These are phyloP conservation scores for Mycena sp. DNA, from an alignment of 1,284 basidiomycete genomes.

Conservation along the genomic window DNA sequence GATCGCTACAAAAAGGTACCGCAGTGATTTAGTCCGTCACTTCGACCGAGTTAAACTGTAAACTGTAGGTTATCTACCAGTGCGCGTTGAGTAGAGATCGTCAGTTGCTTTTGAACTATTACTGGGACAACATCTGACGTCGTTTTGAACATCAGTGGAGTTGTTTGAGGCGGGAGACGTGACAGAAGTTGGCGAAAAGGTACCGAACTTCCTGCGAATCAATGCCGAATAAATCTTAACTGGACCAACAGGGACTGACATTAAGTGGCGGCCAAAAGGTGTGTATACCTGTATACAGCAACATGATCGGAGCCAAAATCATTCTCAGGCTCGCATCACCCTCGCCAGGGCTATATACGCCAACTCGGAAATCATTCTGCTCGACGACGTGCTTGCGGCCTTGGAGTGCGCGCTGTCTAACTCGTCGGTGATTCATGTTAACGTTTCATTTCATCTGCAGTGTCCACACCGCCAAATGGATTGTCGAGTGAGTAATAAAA, in stretches of 20 bases:
- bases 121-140: no score
- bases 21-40: neutral
- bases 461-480: constrained; percentile 71
- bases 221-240: neutral
- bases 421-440: constrained; percentile 52
- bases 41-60: neutral
- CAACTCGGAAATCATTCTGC: constrained; percentile 66
- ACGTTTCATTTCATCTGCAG: neutral
- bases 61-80: no score
- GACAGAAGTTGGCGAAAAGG: constrained; percentile 78
- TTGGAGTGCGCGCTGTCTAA: constrained; percentile 59
- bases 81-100: no score
- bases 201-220: constrained; percentile 31
- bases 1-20: constrained; percentile 67
- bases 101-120: no score
- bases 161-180: constrained; percentile 79
- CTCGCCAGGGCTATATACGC: constrained; percentile 80
- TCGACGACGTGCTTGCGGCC: constrained; percentile 63
- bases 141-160: constrained; percentile 70
- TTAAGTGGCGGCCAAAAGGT: constrained; percentile 74
- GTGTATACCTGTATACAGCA: neutral
- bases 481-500: constrained; percentile 50
- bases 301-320: constrained; percentile 54
- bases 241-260: constrained; percentile 53
- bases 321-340: constrained; percentile 45